Evolutionary conservation across 1,139 yeast species (phyloP), one percentile per base, ranked within the genome.

Genomic region (Nadsonia commutata): DNA sequence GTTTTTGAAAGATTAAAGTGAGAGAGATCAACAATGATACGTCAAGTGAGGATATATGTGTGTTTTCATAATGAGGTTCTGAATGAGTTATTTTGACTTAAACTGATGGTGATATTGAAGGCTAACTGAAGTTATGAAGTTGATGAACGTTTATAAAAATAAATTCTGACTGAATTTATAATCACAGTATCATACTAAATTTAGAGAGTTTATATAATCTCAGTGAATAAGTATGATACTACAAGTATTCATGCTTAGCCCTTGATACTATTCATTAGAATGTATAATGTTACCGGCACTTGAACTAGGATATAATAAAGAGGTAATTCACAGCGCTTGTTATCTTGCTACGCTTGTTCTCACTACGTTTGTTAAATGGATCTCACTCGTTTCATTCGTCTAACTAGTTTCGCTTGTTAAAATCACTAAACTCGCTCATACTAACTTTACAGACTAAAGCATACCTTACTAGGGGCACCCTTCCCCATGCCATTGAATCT

Each of bases 401-500:
- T n/a, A n/a, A n/a, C n/a, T n/a, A n/a, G n/a, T n/a, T n/a, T n/a
- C n/a, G n/a, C n/a, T n/a, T n/a, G n/a, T n/a, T n/a, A n/a, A n/a
- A n/a, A n/a, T n/a, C n/a, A n/a, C 31, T n/a, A n/a, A 23, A 23
- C n/a, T 11, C 11, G 31, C 11, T 23, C 20, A 20, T 22, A 18
- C n/a, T 17, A 40, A 16, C 19, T 16, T 11, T 69, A 9, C 67
- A 74, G 58, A 80, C 79, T 17, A 72, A 74, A 50, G 71, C 79
- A 8, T 78, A 77, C 55, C 68, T 72, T 54, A 68, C 79, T 1
- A 71, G 84, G 54, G 85, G 90, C 2, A 73, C 74, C 39, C 68
- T 86, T 46, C 95, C 94, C 23, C 80, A 78, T 49, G 81, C 93
- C 0, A 77, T 86, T 17, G 94, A 83, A 56, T 66, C 78, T 27